phyloP scores from a whole-genome alignment of 345 rosid genomes.

The Carallia pectinifolia region DNA sequence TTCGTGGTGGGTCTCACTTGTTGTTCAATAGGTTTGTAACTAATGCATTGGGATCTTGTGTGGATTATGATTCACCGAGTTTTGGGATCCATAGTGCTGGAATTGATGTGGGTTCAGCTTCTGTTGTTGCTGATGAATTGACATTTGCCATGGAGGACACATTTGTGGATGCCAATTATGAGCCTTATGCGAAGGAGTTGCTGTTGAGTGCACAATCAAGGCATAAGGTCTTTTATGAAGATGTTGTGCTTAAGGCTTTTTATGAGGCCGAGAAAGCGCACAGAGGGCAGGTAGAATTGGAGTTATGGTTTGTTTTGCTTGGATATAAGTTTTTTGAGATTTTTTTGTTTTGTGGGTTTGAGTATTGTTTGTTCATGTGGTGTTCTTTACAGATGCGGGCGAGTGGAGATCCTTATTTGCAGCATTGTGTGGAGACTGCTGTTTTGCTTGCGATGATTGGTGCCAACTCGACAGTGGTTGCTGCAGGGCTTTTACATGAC shows the following conservation, averaged over 20 bases:
- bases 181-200: slow-evolving; percentile 66
- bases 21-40: slow-evolving; percentile 68
- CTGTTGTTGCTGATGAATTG: slow-evolving; percentile 56
- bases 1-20: slow-evolving; percentile 46
- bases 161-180: slow-evolving; percentile 33
- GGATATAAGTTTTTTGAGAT: slow-evolving; percentile 2
- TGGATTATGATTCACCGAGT: slow-evolving; percentile 58
- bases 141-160: slow-evolving; percentile 77
- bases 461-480: slow-evolving; percentile 76
- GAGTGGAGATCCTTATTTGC: slow-evolving; percentile 90
- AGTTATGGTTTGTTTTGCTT: slow-evolving; percentile 1
- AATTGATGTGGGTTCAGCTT: slow-evolving; percentile 21
- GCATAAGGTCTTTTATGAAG: slow-evolving; percentile 66
- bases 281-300: slow-evolving; percentile 74
- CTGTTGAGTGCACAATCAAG: slow-evolving; percentile 60
- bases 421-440: slow-evolving; percentile 97
- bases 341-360: slow-evolving; percentile 20
- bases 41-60: slow-evolving; percentile 71
- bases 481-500: slow-evolving; percentile 93
- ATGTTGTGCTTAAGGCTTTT: slow-evolving; percentile 72
- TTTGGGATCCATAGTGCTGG: slow-evolving; percentile 22
- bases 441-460: slow-evolving; percentile 73
- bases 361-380: background rate
- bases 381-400: slow-evolving; percentile 68
- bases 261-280: slow-evolving; percentile 91